phyloP scores from a whole-genome alignment of 2,329 filamentous ascomycete genomes.

The Phyllosticta citrichinensis region DNA sequence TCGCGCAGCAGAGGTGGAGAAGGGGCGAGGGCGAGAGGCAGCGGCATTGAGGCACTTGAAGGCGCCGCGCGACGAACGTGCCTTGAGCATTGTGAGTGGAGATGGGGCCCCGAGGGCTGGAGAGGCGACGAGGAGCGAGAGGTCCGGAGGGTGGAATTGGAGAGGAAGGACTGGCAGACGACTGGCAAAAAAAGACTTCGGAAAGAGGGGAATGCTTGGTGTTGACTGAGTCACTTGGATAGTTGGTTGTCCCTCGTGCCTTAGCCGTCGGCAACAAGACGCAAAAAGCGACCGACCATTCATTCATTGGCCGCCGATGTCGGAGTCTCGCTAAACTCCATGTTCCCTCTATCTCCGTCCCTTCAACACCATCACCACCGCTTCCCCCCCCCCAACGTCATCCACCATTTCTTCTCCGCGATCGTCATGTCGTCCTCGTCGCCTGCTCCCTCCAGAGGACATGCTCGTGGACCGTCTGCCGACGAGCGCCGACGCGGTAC shows the following conservation, averaged over 20 bases:
- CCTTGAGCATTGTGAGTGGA: slow-evolving; percentile 19
- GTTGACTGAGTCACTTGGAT: slow-evolving; percentile 3
- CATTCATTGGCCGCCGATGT: neutral
- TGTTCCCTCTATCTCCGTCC: neutral
- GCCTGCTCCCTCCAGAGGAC: slow-evolving; percentile 14
- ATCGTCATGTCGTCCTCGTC: neutral
- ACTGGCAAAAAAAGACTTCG: neutral
- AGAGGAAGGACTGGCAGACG: neutral
- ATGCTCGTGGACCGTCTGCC: slow-evolving; percentile 21
- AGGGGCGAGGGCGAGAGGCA: slow-evolving; percentile 36
- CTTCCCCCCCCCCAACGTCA: neutral
- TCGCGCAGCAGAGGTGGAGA: slow-evolving; percentile 24
- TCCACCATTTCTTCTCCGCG: neutral
- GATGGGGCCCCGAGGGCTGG: slow-evolving; percentile 1
- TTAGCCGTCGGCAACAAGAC: neutral
- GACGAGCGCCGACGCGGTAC: slow-evolving; percentile 23
- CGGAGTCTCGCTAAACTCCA: neutral
- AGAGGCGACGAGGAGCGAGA: slow-evolving; percentile 4
- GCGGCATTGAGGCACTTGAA: slow-evolving; percentile 28
- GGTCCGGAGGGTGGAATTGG: neutral
- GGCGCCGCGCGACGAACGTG: slow-evolving; percentile 29
- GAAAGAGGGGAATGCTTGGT: slow-evolving; percentile 6
- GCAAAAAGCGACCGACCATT: neutral
- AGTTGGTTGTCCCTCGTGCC: neutral
- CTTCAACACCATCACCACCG: neutral